Base-by-base conservation (phyloP, 495 filamentous ascomycete genomes). In the Paragyromitra xinjiangensis region DNA sequence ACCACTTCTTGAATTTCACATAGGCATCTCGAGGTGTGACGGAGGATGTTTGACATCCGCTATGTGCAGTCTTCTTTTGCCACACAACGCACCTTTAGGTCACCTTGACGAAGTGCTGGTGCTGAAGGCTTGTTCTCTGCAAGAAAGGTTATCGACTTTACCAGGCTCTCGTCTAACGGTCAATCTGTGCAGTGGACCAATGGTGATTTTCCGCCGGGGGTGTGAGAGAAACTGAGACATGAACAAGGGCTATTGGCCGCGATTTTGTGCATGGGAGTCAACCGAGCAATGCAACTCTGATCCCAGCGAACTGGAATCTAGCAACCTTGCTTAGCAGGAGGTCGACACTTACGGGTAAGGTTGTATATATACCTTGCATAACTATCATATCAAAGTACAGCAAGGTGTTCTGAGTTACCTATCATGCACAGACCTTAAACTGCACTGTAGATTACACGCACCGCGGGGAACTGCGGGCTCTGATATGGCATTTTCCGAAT, bases 201-300 rank as follows among this genome's bases (percentile, higher is more conserved):
- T 74, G 22, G 53, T 2, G 22, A 77, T 59, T 73, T 73, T 59
- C 9, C 29, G 22, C 45, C 26, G 24, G 58, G 48, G 48, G 69
- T 77, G 74, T 77, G 74, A 44, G 69, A 77, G 69, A 48, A 77
- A 73, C 69, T 77, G 69, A 77, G 74, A 77, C 74, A 77, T 59
- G 26, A 56, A 73, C 74, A 73, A 77, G 74, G 74, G 74, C 44
- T 39, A 53, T n/a, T 39, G 29, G 26, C 68, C 66, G 39, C 66
- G 73, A 75, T 75, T 75, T 39, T 71, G 58, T 71, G 74, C 74
- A 77, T 77, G 74, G 61, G 72, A 40, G 61, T 51, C 74, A 77
- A 77, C 69, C 74, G 69, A 77, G 62, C 69, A 76, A 72, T 64
- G 59, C 73, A 65, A 48, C 56, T 65, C 62, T 77, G 48, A 73